Conservation (phyloP, 2,329 filamentous ascomycete genomes). For the Trichoderma endophyticum region DNA sequence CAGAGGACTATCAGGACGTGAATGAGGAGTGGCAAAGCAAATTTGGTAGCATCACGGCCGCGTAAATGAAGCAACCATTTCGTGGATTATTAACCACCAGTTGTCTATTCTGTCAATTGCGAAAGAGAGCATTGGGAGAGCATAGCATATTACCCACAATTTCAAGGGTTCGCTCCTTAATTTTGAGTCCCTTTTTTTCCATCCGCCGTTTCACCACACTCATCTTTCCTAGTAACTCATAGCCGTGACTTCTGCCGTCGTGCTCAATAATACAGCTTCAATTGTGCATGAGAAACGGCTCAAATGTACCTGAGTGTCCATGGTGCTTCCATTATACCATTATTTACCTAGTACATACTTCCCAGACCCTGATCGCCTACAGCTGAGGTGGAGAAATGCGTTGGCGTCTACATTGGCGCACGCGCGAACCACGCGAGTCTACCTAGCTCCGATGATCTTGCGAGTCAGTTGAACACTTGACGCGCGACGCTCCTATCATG, state of each 20-base stretch:
- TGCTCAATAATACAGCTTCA: neutral
- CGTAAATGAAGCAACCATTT: neutral
- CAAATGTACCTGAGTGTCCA: neutral
- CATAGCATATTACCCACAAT: neutral
- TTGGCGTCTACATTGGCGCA: neutral
- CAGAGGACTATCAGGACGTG: slow-evolving; percentile 54
- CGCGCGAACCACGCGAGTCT: neutral
- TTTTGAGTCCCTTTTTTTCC: neutral
- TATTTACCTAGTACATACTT: neutral
- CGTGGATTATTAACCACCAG: neutral
- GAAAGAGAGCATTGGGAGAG: neutral
- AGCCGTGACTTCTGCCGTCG: neutral
- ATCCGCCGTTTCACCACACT: neutral
- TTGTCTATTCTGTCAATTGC: neutral
- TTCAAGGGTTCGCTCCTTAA: neutral
- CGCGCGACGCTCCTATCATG: neutral
- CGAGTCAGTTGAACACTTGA: slow-evolving; percentile 1
- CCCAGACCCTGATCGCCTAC: neutral
- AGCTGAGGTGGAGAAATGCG: neutral
- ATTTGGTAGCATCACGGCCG: neutral
- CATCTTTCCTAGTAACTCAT: neutral
- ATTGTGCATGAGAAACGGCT: neutral
- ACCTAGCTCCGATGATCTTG: neutral
- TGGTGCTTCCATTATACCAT: neutral
- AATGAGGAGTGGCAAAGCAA: slow-evolving; percentile 49